Evolutionary conservation across 163 green algal genomes (phyloP), one percentile per base, ranked within the genome.

Genomic region (Scenedesmus sp.): DNA sequence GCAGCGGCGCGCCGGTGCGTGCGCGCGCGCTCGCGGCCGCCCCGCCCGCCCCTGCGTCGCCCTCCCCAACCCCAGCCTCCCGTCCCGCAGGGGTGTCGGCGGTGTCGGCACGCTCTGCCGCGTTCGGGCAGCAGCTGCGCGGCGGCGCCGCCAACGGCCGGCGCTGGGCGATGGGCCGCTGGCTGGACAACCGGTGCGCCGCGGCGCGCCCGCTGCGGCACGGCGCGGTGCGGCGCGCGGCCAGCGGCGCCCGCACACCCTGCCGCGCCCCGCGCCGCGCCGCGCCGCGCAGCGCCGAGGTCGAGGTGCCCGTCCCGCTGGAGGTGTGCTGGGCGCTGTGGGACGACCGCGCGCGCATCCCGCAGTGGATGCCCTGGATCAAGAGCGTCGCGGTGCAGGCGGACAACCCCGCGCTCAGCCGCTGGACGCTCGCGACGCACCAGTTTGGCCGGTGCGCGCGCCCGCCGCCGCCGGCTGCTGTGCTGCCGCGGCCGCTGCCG

Each of bases 331-430:
- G 86, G 84, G 57, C 70, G 1, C 62, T 98, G 60, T 98, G 94
- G 94, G 85, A 96, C 50, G 91, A 97, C 82, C 83, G 91, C 14
- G 83, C 90, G 64, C 80, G 81, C 36, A 98, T 98, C 62, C 92
- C 93, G 0, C 48, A 84, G 28, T 97, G 93, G 93, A 97, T 97
- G 93, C 92, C 93, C 4, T 97, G 93, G 93, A 97, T 97, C 48
- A 89, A 86, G 15, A 88, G 74, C 26, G 92, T 97, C 1, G 81
- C 84, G 58, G 83, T 96, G 17, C 77, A 87, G 45, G 77, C 87
- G 0, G 82, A 92, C 29, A 91, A 97, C 81, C 77, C 82, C 0
- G 78, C 83, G 3, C 62, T 97, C 34, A 97, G 91, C 0, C 74
- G 86, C 29, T 97, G 93, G 93, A 94, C 88, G 4, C 86, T 97